Conservation (phyloP, 2,329 filamentous ascomycete species). For the Claviceps monticola region DNA sequence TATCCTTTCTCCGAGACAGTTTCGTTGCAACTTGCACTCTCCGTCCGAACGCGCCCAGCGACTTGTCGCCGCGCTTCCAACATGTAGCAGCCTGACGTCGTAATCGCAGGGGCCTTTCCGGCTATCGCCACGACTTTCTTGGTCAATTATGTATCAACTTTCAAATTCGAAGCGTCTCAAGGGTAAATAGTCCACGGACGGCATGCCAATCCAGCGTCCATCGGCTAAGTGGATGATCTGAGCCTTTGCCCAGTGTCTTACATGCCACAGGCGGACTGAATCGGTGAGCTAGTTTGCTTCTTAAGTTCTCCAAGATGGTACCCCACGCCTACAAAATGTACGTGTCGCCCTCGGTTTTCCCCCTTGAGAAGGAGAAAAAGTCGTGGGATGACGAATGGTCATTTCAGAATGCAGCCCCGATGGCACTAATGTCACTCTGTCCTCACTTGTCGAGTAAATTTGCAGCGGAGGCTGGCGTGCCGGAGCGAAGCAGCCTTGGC, state of each 20-base stretch:
- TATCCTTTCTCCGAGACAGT: background rate
- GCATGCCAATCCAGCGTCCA: background rate
- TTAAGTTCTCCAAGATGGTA: background rate
- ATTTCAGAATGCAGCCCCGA: background rate
- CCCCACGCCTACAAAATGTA: background rate
- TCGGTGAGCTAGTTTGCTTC: background rate
- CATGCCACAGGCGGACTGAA: slow-evolving; percentile 2
- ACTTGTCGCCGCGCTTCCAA: background rate
- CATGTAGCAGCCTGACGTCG: background rate
- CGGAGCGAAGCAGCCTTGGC: background rate
- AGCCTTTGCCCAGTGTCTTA: slow-evolving; percentile 5
- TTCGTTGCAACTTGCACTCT: background rate
- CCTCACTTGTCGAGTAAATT: background rate
- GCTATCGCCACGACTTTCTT: background rate
- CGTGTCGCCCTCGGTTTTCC: background rate
- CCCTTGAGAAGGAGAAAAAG: background rate
- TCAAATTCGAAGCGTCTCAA: background rate
- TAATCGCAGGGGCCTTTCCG: background rate
- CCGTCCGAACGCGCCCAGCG: background rate
- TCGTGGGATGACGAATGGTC: too few relatives aligned
- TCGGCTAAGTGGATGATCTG: slow-evolving; percentile 1
- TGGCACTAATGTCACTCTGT: background rate
- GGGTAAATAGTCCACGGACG: background rate
- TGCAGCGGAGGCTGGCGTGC: background rate
- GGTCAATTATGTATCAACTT: background rate